Base-by-base conservation (phyloP, 352 stramenopile species). In the Pythium apleroticum region DNA sequence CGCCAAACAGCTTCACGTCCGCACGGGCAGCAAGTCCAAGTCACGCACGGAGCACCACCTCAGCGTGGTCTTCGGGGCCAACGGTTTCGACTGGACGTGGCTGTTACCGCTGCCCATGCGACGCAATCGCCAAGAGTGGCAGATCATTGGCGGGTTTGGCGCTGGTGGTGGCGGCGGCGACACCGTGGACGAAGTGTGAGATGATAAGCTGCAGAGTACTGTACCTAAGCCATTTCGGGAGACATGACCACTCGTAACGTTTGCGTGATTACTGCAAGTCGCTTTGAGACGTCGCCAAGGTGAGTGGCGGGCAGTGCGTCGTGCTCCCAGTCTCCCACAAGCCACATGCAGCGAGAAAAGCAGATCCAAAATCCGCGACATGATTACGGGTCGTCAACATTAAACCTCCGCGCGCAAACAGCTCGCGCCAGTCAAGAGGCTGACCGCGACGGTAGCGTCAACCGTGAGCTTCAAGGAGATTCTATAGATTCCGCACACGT, bases 61-160 rank as follows among this genome's bases (percentile, higher is more conserved):
- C 28, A 91, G 84, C 45, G 83, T 95, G 22, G 68, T 95, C 20
- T 95, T 80, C 60, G 83, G 80, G 20, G 91, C 83, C 28, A 85
- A 92, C 45, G 80, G 77, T 31, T 89, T 91, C 57, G 69, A 75
- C 14, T 68, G 56, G 20, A 81, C 75, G 25, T 95, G 86, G 86
- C 72, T 90, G 39, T 66, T 91, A 30, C 86, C 86, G 19, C 37
- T 75, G 22, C 72, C 78, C 4, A 74, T 84, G 15, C 60, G 58
- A 4, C 77, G 76, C 48, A 71, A 75, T 22, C 74, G 75, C 4
- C 69, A 84, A 27, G 84, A 95, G 45, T 65, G 76, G 60, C 80
- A 84, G 57, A 88, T 95, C 49, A 65, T 73, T 37, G 66, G 59
- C 9, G 66, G 66, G 7, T 66, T 72, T 24, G 17, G 19, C 7